phyloP scores from a whole-genome alignment of 2,329 filamentous ascomycete genomes.

The Xylariaceae sp. region DNA sequence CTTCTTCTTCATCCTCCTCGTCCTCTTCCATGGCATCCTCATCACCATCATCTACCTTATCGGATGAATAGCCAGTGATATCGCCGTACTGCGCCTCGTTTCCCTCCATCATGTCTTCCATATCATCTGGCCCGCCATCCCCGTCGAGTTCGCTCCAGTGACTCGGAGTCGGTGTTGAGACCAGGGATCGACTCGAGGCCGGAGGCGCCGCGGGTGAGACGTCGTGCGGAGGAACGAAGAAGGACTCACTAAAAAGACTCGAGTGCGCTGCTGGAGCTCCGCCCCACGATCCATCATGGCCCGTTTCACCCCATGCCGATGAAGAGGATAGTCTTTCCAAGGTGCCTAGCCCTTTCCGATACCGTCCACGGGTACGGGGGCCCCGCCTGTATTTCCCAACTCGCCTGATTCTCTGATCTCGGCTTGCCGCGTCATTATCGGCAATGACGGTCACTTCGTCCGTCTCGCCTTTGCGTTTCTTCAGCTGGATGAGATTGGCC shows the following conservation, averaged over 20 bases:
- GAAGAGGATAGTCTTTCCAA: not conserved
- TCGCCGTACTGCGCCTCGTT: too few relatives aligned
- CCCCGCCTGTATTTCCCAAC: not conserved
- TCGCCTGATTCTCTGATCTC: too few relatives aligned
- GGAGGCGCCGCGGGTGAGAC: not conserved
- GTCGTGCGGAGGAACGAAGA: not conserved
- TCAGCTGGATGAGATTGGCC: constrained; percentile 57
- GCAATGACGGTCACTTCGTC: constrained; percentile 53
- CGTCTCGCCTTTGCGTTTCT: constrained; percentile 54
- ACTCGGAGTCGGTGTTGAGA: constrained; percentile 18
- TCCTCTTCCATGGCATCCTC: constrained; percentile 1
- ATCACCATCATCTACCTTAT: constrained; percentile 2
- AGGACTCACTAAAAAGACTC: not conserved
- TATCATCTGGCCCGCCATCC: constrained; percentile 4
- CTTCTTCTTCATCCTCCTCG: constrained; percentile 6
- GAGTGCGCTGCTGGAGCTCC: too few relatives aligned
- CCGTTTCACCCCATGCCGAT: not conserved
- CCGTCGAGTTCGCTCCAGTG: constrained; percentile 18
- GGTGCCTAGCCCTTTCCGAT: not conserved
- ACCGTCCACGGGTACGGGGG: constrained; percentile 2
- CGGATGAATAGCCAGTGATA: too few relatives aligned
- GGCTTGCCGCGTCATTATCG: too few relatives aligned
- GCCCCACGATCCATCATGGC: not conserved
- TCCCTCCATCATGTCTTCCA: constrained; percentile 3
- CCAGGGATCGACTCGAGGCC: not conserved